Conservation (phyloP, 1,284 basidiomycete genomes). For the Inonotus hispidus region DNA sequence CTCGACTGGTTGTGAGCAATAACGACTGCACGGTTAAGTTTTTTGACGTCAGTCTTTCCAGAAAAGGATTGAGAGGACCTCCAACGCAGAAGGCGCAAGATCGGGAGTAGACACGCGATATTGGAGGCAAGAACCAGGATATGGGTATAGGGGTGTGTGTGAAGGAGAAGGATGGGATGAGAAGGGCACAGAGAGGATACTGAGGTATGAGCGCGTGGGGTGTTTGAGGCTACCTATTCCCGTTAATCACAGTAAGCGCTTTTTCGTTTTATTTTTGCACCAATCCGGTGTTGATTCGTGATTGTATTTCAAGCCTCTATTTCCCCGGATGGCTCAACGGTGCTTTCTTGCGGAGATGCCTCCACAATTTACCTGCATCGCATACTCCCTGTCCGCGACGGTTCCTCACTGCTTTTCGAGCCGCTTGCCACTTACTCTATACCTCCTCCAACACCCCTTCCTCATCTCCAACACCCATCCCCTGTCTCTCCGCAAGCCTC, state of each 20-base stretch:
- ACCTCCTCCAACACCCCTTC: conserved; percentile 35
- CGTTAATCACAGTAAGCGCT: conserved; percentile 54
- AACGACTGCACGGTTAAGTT: conserved; percentile 78
- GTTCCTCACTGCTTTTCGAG: conserved; percentile 48
- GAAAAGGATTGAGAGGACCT: conserved; percentile 2
- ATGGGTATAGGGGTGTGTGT: not conserved
- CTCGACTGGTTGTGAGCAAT: conserved; percentile 76
- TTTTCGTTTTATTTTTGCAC: conserved; percentile 13
- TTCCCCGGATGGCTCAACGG: conserved; percentile 77
- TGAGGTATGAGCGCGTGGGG: conserved; percentile 40
- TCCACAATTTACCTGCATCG: conserved; percentile 73
- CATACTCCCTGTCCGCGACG: conserved; percentile 42
- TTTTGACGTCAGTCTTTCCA: conserved; percentile 47
- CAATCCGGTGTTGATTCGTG: conserved; percentile 21
- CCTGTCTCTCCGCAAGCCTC: conserved; percentile 19
- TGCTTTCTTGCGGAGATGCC: conserved; percentile 85
- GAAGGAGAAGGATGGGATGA: conserved; percentile 10
- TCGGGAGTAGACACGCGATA: conserved; percentile 30
- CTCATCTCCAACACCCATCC: conserved; percentile 19
- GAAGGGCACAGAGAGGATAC: conserved; percentile 26
- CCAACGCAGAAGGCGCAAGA: not conserved
- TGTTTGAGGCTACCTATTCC: conserved; percentile 58
- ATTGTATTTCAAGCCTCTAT: conserved; percentile 53
- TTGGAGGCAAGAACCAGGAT: not conserved
- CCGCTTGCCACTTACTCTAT: conserved; percentile 52